phyloP scores from a whole-genome alignment of 2,329 filamentous ascomycete genomes.

The Alternaria angustiovoidea region DNA sequence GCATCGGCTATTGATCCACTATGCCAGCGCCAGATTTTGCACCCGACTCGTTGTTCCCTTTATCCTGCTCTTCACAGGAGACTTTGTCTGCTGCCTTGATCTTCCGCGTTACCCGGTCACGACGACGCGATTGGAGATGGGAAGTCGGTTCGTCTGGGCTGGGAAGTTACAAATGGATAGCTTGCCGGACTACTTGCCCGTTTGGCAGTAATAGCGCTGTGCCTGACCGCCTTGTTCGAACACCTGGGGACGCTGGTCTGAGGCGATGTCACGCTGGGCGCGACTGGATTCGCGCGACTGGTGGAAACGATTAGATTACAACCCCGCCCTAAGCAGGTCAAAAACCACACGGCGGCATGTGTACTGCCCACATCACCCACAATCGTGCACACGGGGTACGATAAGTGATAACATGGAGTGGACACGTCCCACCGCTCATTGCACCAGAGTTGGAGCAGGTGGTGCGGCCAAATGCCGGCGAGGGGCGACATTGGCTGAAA shows the following conservation, averaged over 20 bases:
- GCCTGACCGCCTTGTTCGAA: conserved; percentile 11
- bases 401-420: conserved; percentile 19
- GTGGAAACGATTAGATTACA: conserved; percentile 10
- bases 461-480: conserved; percentile 27
- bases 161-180: conserved; percentile 1
- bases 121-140: background rate
- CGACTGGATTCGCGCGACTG: conserved; percentile 1
- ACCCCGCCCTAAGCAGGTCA: background rate
- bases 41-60: background rate
- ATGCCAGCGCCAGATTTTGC: background rate
- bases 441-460: conserved; percentile 16
- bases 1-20: background rate
- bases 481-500: conserved; percentile 30
- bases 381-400: conserved; percentile 7
- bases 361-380: conserved; percentile 1
- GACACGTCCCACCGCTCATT: conserved; percentile 32
- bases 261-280: background rate
- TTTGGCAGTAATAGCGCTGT: conserved; percentile 11
- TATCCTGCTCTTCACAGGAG: background rate
- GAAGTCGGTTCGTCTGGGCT: background rate
- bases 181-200: conserved; percentile 12
- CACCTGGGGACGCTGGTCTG: background rate
- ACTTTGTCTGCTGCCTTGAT: background rate
- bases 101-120: conserved; percentile 12
- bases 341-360: background rate